A percentile compares a stretch with the other conserved stretches of the same genome.
phyloP scores from a whole-genome alignment of 1,284 basidiomycete species.

The Trichosporon sp. region DNA sequence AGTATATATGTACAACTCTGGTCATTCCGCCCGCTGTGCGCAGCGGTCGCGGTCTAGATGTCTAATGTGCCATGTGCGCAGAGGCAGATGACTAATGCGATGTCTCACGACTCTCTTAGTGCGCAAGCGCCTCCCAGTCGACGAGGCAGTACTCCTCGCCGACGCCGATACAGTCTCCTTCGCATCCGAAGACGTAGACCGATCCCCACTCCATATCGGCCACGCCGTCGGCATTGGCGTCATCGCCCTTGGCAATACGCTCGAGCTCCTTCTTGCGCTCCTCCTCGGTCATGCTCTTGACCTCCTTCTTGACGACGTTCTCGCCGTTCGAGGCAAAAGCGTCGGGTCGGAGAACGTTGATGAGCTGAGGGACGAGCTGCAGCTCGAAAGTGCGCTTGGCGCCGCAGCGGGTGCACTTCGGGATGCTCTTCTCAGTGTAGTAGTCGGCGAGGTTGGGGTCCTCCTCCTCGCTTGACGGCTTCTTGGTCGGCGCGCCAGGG shows the following conservation, averaged over 20 bases:
- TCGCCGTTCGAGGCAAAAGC: conserved; percentile 22
- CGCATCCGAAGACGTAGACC: conserved; percentile 45
- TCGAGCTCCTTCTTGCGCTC: conserved; percentile 40
- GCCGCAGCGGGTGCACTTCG: conserved; percentile 37
- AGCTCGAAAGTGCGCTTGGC: conserved; percentile 44
- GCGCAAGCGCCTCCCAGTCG: conserved; percentile 42
- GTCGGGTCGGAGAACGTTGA: conserved; percentile 36
- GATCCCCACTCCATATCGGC: conserved; percentile 49
- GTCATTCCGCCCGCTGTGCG: no score
- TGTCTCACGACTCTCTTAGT: no score
- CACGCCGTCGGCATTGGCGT: conserved; percentile 20
- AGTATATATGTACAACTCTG: not conserved
- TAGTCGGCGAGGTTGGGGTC: conserved; percentile 30
- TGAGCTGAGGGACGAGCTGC: conserved; percentile 47
- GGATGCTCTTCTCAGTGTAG: conserved; percentile 32
- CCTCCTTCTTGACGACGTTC: not conserved
- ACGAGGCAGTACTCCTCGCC: conserved; percentile 48
- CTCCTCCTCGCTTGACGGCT: conserved; percentile 33
- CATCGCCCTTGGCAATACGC: conserved; percentile 26
- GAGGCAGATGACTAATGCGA: no score
- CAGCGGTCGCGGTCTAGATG: not conserved
- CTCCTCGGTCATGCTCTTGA: conserved; percentile 27
- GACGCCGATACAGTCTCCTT: conserved; percentile 45
- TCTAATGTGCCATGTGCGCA: not conserved
- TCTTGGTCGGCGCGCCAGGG: conserved; percentile 27